Conservation (phyloP, 371 early-diverging fungal genomes). For the Funneliformis caledonium region DNA sequence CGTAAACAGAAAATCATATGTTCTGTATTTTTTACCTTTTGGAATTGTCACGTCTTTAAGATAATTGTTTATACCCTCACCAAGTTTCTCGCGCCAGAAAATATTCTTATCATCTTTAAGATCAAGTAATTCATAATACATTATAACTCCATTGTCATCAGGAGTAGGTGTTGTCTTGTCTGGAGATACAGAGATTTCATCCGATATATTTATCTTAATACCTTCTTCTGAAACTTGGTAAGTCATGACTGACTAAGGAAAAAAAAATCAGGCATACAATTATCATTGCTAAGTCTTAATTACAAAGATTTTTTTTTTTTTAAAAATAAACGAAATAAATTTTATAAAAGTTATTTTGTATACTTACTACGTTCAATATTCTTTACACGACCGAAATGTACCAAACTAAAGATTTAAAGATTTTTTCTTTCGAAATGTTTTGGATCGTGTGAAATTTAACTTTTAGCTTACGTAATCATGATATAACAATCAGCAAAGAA, state of each 20-base stretch:
- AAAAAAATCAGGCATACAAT: not conserved
- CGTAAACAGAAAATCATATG: not conserved
- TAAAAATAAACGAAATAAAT: no score
- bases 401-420: no score
- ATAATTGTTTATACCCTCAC: not conserved
- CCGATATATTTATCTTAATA: not conserved
- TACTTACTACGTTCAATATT: no score
- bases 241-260: not conserved
- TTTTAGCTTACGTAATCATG: no score
- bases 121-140: not conserved
- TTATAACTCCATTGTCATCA: not conserved
- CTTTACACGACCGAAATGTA: no score
- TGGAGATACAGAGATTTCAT: not conserved
- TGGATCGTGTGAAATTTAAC: no score
- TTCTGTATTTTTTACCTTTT: not conserved
- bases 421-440: no score
- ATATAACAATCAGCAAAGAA: no score
- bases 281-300: no score
- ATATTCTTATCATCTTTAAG: not conserved
- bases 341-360: no score
- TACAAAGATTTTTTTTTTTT: no score
- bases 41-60: not conserved
- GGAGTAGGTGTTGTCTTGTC: not conserved
- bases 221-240: not conserved
- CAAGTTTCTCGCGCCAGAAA: slow-evolving; percentile 7